Evolutionary conservation across 192 early-diverging fungal genomes (phyloP).

Genomic region (Phycomyces blakesleeanus): DNA sequence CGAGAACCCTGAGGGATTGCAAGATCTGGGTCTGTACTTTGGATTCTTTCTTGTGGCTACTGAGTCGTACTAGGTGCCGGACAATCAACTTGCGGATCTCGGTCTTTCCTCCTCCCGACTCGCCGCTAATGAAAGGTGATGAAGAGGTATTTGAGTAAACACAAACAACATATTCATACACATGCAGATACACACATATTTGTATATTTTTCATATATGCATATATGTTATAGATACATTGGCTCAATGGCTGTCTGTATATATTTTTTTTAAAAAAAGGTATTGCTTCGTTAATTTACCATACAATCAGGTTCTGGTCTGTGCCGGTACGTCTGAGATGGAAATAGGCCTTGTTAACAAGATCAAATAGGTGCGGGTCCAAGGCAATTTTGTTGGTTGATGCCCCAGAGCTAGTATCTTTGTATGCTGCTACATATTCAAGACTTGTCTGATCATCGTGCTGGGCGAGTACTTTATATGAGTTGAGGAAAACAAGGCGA

Average conservation of each 20-base stretch:
- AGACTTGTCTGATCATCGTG: conserved; percentile 50
- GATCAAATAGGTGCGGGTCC: conserved; percentile 64
- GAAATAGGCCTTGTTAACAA: conserved; percentile 66
- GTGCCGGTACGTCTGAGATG: conserved; percentile 66
- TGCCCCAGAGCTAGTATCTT: conserved; percentile 27
- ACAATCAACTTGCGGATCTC: conserved; percentile 63
- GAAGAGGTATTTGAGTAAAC: too few species aligned
- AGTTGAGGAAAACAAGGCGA: conserved; percentile 51
- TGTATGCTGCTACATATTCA: conserved; percentile 53
- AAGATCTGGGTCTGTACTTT: conserved; percentile 69
- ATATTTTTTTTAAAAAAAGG: too few species aligned
- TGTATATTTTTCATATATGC: too few species aligned
- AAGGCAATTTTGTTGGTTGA: conserved; percentile 36
- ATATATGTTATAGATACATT: too few species aligned
- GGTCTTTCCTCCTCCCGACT: conserved; percentile 84
- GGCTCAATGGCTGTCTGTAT: too few species aligned
- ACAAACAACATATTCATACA: too few species aligned
- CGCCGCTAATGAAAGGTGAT: conserved; percentile 53
- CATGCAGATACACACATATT: too few species aligned
- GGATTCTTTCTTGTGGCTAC: conserved; percentile 71
- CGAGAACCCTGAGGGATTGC: conserved; percentile 66
- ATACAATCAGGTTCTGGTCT: conserved; percentile 69
- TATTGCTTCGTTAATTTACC: conserved; percentile 29
- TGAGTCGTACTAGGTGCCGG: conserved; percentile 77
- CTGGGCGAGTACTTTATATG: conserved; percentile 40